These are phyloP conservation scores for Mycoemilia scoparia DNA, from an alignment of 192 early-diverging fungal species.

Conservation along the genomic window DNA sequence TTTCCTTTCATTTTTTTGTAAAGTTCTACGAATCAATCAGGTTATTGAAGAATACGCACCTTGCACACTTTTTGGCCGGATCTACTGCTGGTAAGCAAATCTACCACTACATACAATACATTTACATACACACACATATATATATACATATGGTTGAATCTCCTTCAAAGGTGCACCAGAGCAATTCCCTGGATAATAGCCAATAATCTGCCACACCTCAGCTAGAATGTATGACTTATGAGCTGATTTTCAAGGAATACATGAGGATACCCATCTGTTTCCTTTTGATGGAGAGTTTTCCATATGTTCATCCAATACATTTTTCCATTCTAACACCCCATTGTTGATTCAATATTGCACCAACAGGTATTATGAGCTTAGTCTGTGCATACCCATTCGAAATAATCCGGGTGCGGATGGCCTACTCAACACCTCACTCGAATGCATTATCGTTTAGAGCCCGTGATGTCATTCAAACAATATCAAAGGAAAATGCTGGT, in stretches of 20 bases:
- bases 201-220: no score
- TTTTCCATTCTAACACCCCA: neutral
- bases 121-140: no score
- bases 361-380: slow-evolving; percentile 69
- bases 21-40: slow-evolving; percentile 41
- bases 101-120: no score
- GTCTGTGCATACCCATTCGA: slow-evolving; percentile 87
- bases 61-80: slow-evolving; percentile 67
- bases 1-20: slow-evolving; percentile 12
- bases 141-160: no score
- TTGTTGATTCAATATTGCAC: neutral
- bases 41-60: slow-evolving; percentile 38
- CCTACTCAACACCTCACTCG: slow-evolving; percentile 35
- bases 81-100: no score
- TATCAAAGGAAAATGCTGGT: slow-evolving; percentile 60
- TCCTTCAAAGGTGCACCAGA: no score
- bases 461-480: slow-evolving; percentile 23
- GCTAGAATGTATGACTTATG: no score
- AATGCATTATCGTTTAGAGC: slow-evolving; percentile 34
- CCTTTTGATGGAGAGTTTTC: no score
- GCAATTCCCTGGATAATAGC: no score
- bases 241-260: no score
- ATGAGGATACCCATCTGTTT: no score
- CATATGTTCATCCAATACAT: neutral
- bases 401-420: slow-evolving; percentile 80